Conservation (phyloP, 2,329 filamentous ascomycete species). For the Proliferodiscus dingleyae region DNA sequence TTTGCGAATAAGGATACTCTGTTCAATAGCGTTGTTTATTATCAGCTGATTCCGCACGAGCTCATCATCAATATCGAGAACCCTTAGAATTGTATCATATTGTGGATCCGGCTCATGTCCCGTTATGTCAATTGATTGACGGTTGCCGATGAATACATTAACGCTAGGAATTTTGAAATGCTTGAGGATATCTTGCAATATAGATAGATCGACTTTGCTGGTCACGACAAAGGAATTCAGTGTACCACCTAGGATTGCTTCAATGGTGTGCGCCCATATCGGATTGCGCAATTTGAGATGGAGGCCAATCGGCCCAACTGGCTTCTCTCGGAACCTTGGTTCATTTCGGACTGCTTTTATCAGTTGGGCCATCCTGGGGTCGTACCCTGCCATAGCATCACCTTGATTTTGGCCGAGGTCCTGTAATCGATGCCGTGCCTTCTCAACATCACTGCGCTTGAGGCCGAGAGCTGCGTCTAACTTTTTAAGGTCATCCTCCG, state of each 20-base stretch:
- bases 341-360: slow-evolving; percentile 68
- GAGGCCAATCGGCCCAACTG: slow-evolving; percentile 78
- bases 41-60: slow-evolving; percentile 76
- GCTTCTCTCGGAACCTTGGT: slow-evolving; percentile 60
- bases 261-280: slow-evolving; percentile 78
- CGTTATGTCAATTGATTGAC: slow-evolving; percentile 50
- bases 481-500: slow-evolving; percentile 32
- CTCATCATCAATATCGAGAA: slow-evolving; percentile 76
- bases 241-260: slow-evolving; percentile 65
- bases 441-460: slow-evolving; percentile 51
- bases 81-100: slow-evolving; percentile 74
- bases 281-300: slow-evolving; percentile 73
- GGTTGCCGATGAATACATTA: slow-evolving; percentile 61
- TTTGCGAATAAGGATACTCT: slow-evolving; percentile 70
- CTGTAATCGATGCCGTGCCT: slow-evolving; percentile 46
- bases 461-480: slow-evolving; percentile 29
- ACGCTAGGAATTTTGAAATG: slow-evolving; percentile 42
- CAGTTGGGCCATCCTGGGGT: slow-evolving; percentile 56
- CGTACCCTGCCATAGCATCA: slow-evolving; percentile 60
- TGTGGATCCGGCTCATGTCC: slow-evolving; percentile 68
- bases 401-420: slow-evolving; percentile 53
- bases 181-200: slow-evolving; percentile 62
- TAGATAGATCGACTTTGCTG: slow-evolving; percentile 68
- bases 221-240: slow-evolving; percentile 79
- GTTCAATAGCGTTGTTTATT: slow-evolving; percentile 78